A percentile compares a stretch with the other conserved stretches of the same genome.
phyloP scores from a whole-genome alignment of 495 filamentous ascomycete genomes.

The Hypoxylon intermedium region DNA sequence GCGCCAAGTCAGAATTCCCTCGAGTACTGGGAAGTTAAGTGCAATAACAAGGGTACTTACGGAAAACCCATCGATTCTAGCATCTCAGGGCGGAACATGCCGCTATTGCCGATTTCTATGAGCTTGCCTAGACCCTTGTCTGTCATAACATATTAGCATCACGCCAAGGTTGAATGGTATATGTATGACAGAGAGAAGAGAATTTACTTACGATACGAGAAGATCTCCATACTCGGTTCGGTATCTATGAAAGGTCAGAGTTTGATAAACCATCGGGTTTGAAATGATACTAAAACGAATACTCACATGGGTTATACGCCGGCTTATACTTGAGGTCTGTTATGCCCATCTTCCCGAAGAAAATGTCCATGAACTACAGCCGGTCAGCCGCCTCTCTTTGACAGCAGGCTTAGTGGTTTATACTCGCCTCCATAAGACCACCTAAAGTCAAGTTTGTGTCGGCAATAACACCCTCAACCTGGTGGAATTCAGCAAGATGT shows the following conservation, averaged over 20 bases:
- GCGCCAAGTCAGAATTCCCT: constrained; percentile 1
- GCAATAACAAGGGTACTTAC: constrained; percentile 6
- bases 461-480: constrained; percentile 97
- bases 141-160: constrained; percentile 7
- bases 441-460: constrained; percentile 91
- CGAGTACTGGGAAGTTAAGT: background rate
- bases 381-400: background rate
- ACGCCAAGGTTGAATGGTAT: too few relatives aligned
- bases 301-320: constrained; percentile 66
- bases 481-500: constrained; percentile 97
- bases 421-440: constrained; percentile 74
- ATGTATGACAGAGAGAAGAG: background rate
- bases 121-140: constrained; percentile 86
- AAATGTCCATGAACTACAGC: constrained; percentile 82
- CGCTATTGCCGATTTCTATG: constrained; percentile 96
- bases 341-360: constrained; percentile 96
- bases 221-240: constrained; percentile 97
- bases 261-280: background rate
- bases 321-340: constrained; percentile 90
- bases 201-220: constrained; percentile 68
- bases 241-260: constrained; percentile 78
- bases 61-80: constrained; percentile 65
- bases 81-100: constrained; percentile 99
- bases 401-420: background rate
- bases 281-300: background rate